phyloP scores from a whole-genome alignment of 805 yeast genomes.

The Scheffersomyces lignosus region DNA sequence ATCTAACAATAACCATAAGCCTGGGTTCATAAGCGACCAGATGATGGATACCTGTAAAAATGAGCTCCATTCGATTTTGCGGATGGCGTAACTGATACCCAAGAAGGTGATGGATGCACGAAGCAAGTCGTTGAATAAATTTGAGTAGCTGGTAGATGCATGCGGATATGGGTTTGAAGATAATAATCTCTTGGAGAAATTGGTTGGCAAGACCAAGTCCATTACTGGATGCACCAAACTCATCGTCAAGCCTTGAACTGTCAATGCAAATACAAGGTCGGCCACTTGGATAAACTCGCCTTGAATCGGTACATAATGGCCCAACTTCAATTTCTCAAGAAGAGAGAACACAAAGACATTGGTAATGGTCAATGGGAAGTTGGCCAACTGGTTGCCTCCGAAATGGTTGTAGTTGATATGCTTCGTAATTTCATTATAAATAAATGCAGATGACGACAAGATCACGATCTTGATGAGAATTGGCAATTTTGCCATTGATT shows the following conservation, averaged over 20 bases:
- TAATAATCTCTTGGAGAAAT: conserved; percentile 31
- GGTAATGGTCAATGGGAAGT: conserved; percentile 11
- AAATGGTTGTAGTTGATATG: conserved; percentile 53
- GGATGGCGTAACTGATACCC: conserved; percentile 70
- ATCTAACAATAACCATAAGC: conserved; percentile 67
- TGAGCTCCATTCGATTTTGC: conserved; percentile 68
- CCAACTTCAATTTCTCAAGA: conserved; percentile 12
- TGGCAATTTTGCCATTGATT: conserved; percentile 4
- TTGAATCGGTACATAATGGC: conserved; percentile 6
- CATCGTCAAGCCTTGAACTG: conserved; percentile 58
- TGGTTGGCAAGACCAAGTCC: conserved; percentile 32
- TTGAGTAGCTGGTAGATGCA: conserved; percentile 20
- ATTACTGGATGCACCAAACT: conserved; percentile 53
- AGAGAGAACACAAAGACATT: conserved; percentile 12
- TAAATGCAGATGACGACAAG: conserved; percentile 47
- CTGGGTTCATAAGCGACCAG: conserved; percentile 63
- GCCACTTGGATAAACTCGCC: conserved; percentile 3
- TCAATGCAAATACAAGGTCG: conserved; percentile 23
- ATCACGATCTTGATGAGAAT: conserved; percentile 19
- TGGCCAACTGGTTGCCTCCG: conserved; percentile 37
- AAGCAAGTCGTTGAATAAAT: conserved; percentile 35
- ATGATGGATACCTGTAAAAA: conserved; percentile 62
- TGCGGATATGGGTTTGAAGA: conserved; percentile 40
- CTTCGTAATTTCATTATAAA: conserved; percentile 53
- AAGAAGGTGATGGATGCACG: conserved; percentile 58